Evolutionary conservation across 2,329 filamentous ascomycete species (phyloP).

Genomic region (Alternaria sp.): DNA sequence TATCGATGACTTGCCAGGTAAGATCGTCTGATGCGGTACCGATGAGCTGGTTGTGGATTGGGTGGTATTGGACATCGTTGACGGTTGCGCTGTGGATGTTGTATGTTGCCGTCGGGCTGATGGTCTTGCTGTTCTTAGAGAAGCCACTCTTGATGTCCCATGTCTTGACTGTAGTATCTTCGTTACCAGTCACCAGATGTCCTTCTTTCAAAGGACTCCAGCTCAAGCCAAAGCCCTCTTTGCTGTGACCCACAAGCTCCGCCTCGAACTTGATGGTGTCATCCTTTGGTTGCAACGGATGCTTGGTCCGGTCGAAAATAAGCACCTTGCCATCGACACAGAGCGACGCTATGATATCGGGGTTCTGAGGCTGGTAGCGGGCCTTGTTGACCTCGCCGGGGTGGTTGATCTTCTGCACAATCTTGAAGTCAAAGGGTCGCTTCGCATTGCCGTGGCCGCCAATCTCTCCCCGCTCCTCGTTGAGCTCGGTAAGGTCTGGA

Average conservation of each 20-base stretch:
- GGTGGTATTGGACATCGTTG: constrained; percentile 97
- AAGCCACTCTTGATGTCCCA: constrained; percentile 85
- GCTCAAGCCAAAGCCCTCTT: constrained; percentile 89
- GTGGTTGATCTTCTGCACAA: constrained; percentile 95
- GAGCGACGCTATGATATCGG: constrained; percentile 93
- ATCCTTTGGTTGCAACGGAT: constrained; percentile 72
- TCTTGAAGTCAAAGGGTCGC: constrained; percentile 83
- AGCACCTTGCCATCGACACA: constrained; percentile 86
- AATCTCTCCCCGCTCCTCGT: constrained; percentile 90
- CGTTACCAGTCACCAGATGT: constrained; percentile 85
- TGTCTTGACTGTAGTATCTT: constrained; percentile 88
- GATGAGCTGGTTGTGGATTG: constrained; percentile 78
- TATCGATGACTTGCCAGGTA: constrained; percentile 89
- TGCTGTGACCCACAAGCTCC: constrained; percentile 81
- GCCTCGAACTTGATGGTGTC: constrained; percentile 79
- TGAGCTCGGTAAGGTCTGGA: constrained; percentile 82
- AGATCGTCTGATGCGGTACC: constrained; percentile 95
- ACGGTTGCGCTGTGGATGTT: constrained; percentile 89
- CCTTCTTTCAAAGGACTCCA: constrained; percentile 90
- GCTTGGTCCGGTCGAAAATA: constrained; percentile 96
- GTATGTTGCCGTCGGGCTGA: constrained; percentile 77
- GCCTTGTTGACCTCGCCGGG: constrained; percentile 98
- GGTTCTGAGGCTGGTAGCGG: constrained; percentile 95
- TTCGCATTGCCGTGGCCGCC: constrained; percentile 85
- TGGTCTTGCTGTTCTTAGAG: constrained; percentile 69